These are phyloP conservation scores for Fusarium sp. DNA, from an alignment of 2,329 filamentous ascomycete genomes.

Conservation along the genomic window DNA sequence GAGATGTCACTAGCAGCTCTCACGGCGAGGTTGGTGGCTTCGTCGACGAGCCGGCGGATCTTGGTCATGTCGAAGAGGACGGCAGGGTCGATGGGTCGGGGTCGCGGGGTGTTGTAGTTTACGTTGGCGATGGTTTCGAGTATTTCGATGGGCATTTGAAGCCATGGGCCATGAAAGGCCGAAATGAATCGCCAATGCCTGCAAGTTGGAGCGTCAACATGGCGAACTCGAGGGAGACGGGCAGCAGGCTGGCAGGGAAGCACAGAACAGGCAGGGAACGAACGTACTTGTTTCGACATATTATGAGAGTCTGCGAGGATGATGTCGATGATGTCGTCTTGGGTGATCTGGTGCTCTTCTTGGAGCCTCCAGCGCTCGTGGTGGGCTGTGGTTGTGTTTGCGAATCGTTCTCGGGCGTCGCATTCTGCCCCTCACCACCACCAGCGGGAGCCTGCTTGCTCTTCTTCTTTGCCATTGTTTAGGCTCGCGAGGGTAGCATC, in stretches of 20 bases:
- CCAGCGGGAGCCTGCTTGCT: conserved; percentile 62
- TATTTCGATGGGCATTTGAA: conserved; percentile 81
- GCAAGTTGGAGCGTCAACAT: conserved; percentile 22
- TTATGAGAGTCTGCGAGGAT: conserved; percentile 34
- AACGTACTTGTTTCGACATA: conserved; percentile 75
- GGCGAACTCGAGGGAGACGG: neutral
- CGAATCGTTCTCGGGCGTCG: conserved; percentile 12
- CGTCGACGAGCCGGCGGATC: conserved; percentile 82
- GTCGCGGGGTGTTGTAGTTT: conserved; percentile 81
- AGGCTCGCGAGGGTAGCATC: conserved; percentile 4
- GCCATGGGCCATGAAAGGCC: conserved; percentile 85
- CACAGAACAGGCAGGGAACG: conserved; percentile 43
- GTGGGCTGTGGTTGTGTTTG: conserved; percentile 17
- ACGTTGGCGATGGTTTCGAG: conserved; percentile 82
- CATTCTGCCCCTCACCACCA: conserved; percentile 25
- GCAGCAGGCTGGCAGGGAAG: neutral
- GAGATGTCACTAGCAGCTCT: conserved; percentile 80
- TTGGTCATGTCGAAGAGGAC: conserved; percentile 88
- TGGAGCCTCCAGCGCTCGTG: conserved; percentile 12
- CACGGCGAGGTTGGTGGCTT: conserved; percentile 81
- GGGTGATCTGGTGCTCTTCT: conserved; percentile 23
- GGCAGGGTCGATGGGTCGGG: conserved; percentile 80
- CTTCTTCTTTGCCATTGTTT: conserved; percentile 59
- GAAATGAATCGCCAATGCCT: conserved; percentile 90
- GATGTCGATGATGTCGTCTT: conserved; percentile 13